These are phyloP conservation scores for Debaryomyces prosopidis DNA, from an alignment of 805 yeast genomes.

Conservation along the genomic window DNA sequence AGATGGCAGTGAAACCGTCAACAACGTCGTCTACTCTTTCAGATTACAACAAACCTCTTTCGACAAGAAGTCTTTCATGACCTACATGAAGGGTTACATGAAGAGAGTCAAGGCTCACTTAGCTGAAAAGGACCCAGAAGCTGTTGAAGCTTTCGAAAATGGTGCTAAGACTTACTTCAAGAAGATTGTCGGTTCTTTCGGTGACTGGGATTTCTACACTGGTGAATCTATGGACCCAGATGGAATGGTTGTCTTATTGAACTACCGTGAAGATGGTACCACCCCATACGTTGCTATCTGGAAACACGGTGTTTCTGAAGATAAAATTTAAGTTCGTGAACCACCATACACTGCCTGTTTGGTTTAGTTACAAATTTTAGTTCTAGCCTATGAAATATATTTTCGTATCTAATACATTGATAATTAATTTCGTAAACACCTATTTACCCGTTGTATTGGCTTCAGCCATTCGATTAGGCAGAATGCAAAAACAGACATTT, in stretches of 20 bases:
- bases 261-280: slow-evolving; percentile 99
- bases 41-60: slow-evolving; percentile 93
- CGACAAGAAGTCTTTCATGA: slow-evolving; percentile 96
- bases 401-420: not conserved
- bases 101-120: slow-evolving; percentile 89
- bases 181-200: slow-evolving; percentile 93
- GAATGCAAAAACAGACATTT: slow-evolving; percentile 55
- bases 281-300: slow-evolving; percentile 97
- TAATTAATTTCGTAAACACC: not conserved
- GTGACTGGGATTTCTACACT: slow-evolving; percentile 99
- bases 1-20: slow-evolving; percentile 86
- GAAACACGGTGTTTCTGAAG: slow-evolving; percentile 95
- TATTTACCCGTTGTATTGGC: not conserved
- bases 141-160: slow-evolving; percentile 87
- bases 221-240: slow-evolving; percentile 99
- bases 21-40: slow-evolving; percentile 98
- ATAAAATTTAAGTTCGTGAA: slow-evolving; percentile 69
- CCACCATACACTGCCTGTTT: not conserved
- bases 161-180: slow-evolving; percentile 96
- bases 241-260: slow-evolving; percentile 95
- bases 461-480: slow-evolving; percentile 1
- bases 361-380: slow-evolving; percentile 1
- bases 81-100: slow-evolving; percentile 99
- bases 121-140: slow-evolving; percentile 87
- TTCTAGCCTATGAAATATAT: slow-evolving; percentile 1